These are phyloP conservation scores for Raddia distichophylla DNA, from an alignment of 176 grass and related monocot species.

Conservation along the genomic window DNA sequence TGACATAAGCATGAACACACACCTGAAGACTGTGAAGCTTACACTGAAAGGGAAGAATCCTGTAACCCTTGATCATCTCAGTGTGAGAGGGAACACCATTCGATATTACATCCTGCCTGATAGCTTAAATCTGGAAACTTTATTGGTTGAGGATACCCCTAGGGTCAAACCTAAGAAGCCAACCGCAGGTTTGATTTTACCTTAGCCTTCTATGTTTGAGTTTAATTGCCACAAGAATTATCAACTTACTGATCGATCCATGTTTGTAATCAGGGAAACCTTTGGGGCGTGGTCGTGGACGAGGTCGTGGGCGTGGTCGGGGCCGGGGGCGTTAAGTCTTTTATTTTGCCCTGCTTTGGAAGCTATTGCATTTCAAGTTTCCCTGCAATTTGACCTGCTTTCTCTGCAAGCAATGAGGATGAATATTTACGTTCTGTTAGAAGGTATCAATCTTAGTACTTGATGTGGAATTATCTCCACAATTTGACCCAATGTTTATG, in stretches of 20 bases:
- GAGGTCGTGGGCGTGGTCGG: slow-evolving; percentile 77
- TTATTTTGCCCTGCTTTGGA: slow-evolving; percentile 18
- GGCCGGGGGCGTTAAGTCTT: slow-evolving; percentile 61
- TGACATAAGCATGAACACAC: slow-evolving; percentile 97
- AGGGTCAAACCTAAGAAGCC: slow-evolving; percentile 90
- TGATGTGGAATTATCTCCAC: slow-evolving; percentile 37
- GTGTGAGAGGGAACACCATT: slow-evolving; percentile 93
- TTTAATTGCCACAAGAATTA: neutral
- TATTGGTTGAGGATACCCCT: slow-evolving; percentile 88
- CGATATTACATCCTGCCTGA: slow-evolving; percentile 94
- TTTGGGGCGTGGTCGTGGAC: slow-evolving; percentile 75
- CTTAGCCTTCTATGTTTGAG: neutral
- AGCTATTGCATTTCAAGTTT: slow-evolving; percentile 28
- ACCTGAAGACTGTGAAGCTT: slow-evolving; percentile 86
- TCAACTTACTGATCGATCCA: slow-evolving; percentile 16
- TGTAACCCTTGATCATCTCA: slow-evolving; percentile 84
- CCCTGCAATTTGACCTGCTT: slow-evolving; percentile 36
- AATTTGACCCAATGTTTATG: slow-evolving; percentile 25
- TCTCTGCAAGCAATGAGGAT: slow-evolving; percentile 14
- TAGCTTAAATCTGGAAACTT: slow-evolving; percentile 90
- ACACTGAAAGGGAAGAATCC: slow-evolving; percentile 93
- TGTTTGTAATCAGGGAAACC: slow-evolving; percentile 60
- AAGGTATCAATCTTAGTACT: slow-evolving; percentile 32
- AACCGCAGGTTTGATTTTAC: slow-evolving; percentile 51
- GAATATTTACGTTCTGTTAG: slow-evolving; percentile 39